Percentiles rank a stretch among this genome's conserved stretches.
phyloP scores from a whole-genome alignment of 202 grass and related monocot genomes.

The Zoysia matrella region DNA sequence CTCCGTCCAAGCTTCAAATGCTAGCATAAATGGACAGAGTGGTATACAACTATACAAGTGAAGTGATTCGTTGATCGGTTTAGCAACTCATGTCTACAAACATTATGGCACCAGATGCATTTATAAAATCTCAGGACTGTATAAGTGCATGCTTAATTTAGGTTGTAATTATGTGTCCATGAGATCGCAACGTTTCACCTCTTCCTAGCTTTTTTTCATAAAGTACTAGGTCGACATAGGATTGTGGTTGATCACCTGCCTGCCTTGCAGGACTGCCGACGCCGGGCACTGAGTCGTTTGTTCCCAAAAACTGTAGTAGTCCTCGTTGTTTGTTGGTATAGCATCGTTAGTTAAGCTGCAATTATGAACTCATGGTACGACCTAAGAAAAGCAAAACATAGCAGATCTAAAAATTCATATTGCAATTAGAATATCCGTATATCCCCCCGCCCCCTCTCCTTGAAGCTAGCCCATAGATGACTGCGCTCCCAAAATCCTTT shows the following conservation, averaged over 20 bases:
- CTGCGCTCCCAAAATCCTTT: neutral
- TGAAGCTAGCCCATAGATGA: neutral
- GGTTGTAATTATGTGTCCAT: constrained; percentile 21
- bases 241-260: constrained; percentile 46
- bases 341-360: neutral
- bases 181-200: constrained; percentile 42
- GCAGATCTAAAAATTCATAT: neutral
- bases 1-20: no score
- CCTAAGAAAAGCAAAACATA: neutral
- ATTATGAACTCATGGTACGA: constrained; percentile 28
- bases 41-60: no score
- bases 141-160: neutral
- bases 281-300: neutral
- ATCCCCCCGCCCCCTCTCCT: neutral
- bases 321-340: constrained; percentile 13
- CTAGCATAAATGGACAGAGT: no score
- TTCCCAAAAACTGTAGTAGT: neutral
- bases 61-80: no score
- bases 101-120: neutral
- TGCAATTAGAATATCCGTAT: neutral
- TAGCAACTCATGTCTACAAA: neutral
- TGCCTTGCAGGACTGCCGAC: neutral
- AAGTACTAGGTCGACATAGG: constrained; percentile 38
- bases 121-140: neutral
- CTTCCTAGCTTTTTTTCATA: neutral